Conservation (phyloP, 306 rosid genomes). For the Vicia sativa region DNA sequence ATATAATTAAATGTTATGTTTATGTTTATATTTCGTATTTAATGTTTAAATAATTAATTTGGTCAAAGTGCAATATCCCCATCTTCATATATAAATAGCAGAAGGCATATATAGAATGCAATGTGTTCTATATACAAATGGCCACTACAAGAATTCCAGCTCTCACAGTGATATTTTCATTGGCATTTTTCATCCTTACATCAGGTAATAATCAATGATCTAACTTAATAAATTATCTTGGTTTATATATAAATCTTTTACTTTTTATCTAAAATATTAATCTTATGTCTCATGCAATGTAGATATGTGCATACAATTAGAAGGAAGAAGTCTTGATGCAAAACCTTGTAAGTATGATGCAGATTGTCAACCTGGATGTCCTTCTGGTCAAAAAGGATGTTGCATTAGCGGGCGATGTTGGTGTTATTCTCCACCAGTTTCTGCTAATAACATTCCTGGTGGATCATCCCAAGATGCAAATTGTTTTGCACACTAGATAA, state of each 20-base stretch:
- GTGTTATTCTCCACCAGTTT: not conserved
- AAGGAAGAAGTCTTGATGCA: not conserved
- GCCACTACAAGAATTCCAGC: not conserved
- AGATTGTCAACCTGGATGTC: not conserved
- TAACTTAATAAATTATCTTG: not conserved
- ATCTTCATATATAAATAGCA: not conserved
- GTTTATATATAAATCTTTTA: not conserved
- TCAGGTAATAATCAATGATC: not conserved
- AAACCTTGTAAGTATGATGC: not conserved
- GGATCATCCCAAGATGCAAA: not conserved
- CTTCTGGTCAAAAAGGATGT: not conserved
- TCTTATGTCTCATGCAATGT: not conserved
- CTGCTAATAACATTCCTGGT: not conserved
- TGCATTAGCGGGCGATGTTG: not conserved
- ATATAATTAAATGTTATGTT: not conserved
- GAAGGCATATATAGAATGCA: not conserved
- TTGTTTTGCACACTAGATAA: not conserved
- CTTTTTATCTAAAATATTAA: not conserved
- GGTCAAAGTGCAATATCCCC: not conserved
- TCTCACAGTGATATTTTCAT: not conserved
- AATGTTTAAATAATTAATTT: not conserved
- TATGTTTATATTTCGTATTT: not conserved
- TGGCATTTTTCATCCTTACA: not conserved
- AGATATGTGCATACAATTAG: not conserved
- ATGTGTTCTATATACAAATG: not conserved